Base-by-base conservation (phyloP, 371 early-diverging fungal genomes). In the Mortierella sp. region DNA sequence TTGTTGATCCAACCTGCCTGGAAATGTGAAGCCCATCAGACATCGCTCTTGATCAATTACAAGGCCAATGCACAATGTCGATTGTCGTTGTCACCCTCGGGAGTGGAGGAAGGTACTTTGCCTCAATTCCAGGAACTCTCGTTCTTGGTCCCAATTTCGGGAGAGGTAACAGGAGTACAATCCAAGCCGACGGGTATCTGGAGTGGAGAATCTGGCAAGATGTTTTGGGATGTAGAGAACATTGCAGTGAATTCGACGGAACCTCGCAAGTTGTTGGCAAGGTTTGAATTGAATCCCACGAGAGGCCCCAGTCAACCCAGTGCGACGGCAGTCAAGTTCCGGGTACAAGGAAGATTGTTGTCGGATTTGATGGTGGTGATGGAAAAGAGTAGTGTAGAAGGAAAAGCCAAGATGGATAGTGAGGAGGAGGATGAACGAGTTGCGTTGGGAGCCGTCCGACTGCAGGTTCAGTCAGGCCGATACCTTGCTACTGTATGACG, bases 1-100 rank as follows among this genome's bases (percentile, higher is more conserved):
- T 62, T 87, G 44, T 60, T 83, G 29, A 68, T 86, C 15, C 84
- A 84, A 18, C 87, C 88, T 2, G 83, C 87, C 55, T 89, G 89
- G 89, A 89, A 87, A 68, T 85, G 85, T 29, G 88, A 89, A 29
- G 66, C 80, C 1, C 81, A 85, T 15, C 85, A 87, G 67, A 84
- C 86, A 3, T 75, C 85, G 12, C 67, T 89, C 11, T 62, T 89
- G 23, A 74, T 89, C 59, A 87, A 87, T 50, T 87, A 87, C 67
- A 82, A 83, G 51, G 82, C 81, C 29, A 74, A 73, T 19, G 60
- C 67, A 1, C 70, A 63, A 16, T 79, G 79, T 57, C 65, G 61
- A 21, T 62, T 77, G 26, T 55, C 68, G 4, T 23, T 47, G 25
- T 16, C 57, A 28, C 15, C 21, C 11, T 9, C 15, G 30, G 25